phyloP scores from a whole-genome alignment of 2,329 filamentous ascomycete genomes.

The Talaromyces pinophilus region DNA sequence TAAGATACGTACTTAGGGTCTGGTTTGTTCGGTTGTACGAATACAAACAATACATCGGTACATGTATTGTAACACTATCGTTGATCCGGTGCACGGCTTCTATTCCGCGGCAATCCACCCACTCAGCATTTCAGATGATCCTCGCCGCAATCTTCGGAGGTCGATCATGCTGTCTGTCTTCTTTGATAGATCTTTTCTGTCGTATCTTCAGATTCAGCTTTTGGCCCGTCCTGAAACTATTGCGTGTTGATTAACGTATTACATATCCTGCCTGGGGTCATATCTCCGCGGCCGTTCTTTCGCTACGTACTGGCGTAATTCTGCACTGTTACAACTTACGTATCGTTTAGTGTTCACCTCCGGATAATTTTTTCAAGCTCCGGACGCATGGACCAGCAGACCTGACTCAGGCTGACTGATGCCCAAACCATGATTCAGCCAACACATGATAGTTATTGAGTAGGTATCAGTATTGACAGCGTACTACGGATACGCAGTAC shows the following conservation, averaged over 20 bases:
- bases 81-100: not conserved
- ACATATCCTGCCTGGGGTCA: not conserved
- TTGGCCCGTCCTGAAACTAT: not conserved
- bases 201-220: not conserved
- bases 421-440: not conserved
- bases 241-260: not conserved
- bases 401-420: not conserved
- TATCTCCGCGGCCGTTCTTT: not conserved
- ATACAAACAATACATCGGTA: not conserved
- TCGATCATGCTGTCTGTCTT: not conserved
- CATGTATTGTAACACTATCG: not conserved
- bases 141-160: not conserved
- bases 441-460: not conserved
- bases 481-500: not conserved
- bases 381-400: not conserved
- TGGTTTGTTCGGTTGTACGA: not conserved
- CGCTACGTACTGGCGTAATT: not conserved
- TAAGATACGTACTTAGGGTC: not conserved
- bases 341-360: not conserved
- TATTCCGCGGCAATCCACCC: slow-evolving; percentile 11
- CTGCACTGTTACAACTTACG: not conserved
- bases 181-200: not conserved
- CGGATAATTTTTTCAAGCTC: not conserved
- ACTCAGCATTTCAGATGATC: slow-evolving; percentile 1
- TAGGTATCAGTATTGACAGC: not conserved